Conservation (phyloP, 1,284 basidiomycete genomes). For the Malassezia obtusa region DNA sequence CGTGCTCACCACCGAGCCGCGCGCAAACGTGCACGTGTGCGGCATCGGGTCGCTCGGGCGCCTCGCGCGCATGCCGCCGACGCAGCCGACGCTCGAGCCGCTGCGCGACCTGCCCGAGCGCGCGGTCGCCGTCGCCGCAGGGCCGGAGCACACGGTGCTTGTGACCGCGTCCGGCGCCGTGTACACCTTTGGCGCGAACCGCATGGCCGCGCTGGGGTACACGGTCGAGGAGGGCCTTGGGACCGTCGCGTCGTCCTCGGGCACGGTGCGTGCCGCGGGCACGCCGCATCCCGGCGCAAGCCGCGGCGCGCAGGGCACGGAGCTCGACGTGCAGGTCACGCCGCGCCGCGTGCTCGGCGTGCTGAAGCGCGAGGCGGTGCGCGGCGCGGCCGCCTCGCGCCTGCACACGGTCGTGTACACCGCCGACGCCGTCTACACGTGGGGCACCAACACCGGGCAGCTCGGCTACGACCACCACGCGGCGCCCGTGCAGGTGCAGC, state of each 20-base stretch:
- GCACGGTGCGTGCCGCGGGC: constrained; percentile 46
- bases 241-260: constrained; percentile 22
- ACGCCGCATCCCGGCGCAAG: constrained; percentile 38
- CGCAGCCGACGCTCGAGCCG: constrained; percentile 63
- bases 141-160: constrained; percentile 85
- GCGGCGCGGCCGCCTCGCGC: constrained; percentile 77
- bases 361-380: constrained; percentile 68
- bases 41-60: constrained; percentile 37
- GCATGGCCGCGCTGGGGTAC: constrained; percentile 68
- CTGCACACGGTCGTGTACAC: constrained; percentile 87
- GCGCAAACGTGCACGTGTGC: constrained; percentile 42
- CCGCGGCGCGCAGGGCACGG: constrained; percentile 15
- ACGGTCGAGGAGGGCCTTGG: constrained; percentile 57
- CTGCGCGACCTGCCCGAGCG: constrained; percentile 56
- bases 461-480: constrained; percentile 58
- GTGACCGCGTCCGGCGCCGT: constrained; percentile 72
- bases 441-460: constrained; percentile 91
- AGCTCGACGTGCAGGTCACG: constrained; percentile 58
- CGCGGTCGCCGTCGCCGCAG: constrained; percentile 60
- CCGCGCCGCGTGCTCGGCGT: constrained; percentile 68
- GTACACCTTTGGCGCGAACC: constrained; percentile 78
- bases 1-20: constrained; percentile 33
- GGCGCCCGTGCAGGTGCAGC: constrained; percentile 67
- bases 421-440: constrained; percentile 70
- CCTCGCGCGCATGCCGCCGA: constrained; percentile 66